phyloP scores from a whole-genome alignment of 1,139 yeast species.

The Zygosaccharomyces pseudobailii region DNA sequence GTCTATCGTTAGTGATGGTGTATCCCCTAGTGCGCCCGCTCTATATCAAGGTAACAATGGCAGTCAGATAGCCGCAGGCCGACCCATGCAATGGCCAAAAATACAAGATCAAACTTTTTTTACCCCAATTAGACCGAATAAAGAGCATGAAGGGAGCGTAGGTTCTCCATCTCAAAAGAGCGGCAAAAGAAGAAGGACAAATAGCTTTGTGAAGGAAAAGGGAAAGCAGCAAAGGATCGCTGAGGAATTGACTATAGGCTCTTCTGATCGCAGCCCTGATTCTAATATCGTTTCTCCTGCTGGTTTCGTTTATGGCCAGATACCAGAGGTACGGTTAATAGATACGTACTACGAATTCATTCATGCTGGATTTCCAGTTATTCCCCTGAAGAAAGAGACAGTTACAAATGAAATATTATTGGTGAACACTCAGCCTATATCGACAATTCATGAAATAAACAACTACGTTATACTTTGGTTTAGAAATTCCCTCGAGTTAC shows the following conservation, averaged over 20 bases:
- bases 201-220: background rate
- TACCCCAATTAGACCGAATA: background rate
- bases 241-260: background rate
- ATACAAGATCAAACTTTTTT: background rate
- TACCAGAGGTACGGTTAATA: slow-evolving; percentile 31
- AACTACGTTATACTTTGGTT: slow-evolving; percentile 47
- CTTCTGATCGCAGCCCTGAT: background rate
- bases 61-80: background rate
- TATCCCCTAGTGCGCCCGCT: slow-evolving; percentile 28
- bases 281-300: background rate
- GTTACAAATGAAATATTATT: slow-evolving; percentile 35
- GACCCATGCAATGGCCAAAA: slow-evolving; percentile 2
- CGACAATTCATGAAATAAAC: slow-evolving; percentile 39
- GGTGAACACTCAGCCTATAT: slow-evolving; percentile 33
- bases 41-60: slow-evolving; percentile 8
- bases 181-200: slow-evolving; percentile 2
- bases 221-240: background rate
- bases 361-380: slow-evolving; percentile 53
- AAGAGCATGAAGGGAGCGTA: background rate
- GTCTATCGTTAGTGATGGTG: slow-evolving; percentile 28
- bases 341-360: slow-evolving; percentile 48
- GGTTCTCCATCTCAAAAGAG: background rate
- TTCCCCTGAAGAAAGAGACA: slow-evolving; percentile 46
- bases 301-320: slow-evolving; percentile 26
- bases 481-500: slow-evolving; percentile 45